A percentile compares a stretch with the other conserved stretches of the same genome.
Conservation (phyloP, 2,329 filamentous ascomycete species). For the Gaeumannomyces tritici region DNA sequence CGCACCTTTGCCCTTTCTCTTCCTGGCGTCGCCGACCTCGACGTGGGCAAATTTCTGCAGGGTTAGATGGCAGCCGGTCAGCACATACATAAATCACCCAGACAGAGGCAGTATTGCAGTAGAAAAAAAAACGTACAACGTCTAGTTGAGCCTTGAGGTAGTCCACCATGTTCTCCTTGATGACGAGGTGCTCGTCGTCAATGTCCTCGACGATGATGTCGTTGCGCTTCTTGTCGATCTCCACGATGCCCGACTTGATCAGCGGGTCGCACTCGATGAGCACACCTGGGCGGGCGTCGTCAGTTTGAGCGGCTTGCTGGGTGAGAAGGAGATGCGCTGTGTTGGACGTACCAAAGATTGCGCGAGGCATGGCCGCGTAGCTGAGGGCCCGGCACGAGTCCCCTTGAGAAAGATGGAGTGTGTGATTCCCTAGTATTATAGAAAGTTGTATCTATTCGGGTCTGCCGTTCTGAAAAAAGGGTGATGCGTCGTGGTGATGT, state of each 20-base stretch:
- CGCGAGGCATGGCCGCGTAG: background rate
- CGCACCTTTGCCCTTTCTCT: background rate
- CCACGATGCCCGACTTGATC: slow-evolving; percentile 77
- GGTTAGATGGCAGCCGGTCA: background rate
- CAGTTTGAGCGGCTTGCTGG: background rate
- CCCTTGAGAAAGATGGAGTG: too few species aligned
- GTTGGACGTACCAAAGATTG: background rate
- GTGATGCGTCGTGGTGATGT: too few species aligned
- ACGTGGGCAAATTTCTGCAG: background rate
- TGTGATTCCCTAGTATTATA: too few species aligned
- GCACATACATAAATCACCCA: background rate
- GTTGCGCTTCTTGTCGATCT: slow-evolving; percentile 60
- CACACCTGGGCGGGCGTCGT: slow-evolving; percentile 39
- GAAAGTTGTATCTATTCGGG: too few species aligned
- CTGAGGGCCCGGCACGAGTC: background rate
- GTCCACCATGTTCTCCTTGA: slow-evolving; percentile 64
- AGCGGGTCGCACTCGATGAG: slow-evolving; percentile 78
- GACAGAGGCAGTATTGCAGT: too few species aligned
- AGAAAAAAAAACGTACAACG: slow-evolving; percentile 33
- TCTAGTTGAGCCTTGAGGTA: slow-evolving; percentile 61
- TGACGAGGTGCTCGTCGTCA: slow-evolving; percentile 65
- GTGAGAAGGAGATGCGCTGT: too few species aligned
- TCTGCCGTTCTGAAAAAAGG: too few species aligned
- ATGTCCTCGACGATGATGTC: slow-evolving; percentile 73
- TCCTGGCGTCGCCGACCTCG: background rate